These are phyloP conservation scores for Acorus calamus DNA, from an alignment of 106 monocot genomes.

Conservation along the genomic window DNA sequence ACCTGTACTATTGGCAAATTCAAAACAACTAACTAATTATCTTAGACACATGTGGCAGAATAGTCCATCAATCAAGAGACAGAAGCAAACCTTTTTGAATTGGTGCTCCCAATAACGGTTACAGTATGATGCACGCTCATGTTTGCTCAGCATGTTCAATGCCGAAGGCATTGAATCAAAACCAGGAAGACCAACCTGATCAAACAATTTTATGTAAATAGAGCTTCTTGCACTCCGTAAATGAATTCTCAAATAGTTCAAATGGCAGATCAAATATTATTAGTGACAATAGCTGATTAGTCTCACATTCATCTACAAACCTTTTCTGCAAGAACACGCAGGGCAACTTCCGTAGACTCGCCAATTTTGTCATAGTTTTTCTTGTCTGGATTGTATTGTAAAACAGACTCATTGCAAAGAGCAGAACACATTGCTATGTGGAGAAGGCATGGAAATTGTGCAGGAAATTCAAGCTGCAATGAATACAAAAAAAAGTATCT, in stretches of 20 bases:
- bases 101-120: constrained; percentile 97
- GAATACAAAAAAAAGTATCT: constrained; percentile 2
- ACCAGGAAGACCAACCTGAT: constrained; percentile 97
- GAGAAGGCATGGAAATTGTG: constrained; percentile 92
- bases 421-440: constrained; percentile 99
- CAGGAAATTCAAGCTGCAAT: constrained; percentile 88
- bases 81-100: constrained; percentile 75
- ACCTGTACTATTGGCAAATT: too few relatives aligned
- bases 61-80: neutral
- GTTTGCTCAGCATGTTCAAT: constrained; percentile 78
- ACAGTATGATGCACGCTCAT: constrained; percentile 95
- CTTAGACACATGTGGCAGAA: neutral
- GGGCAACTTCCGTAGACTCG: constrained; percentile 98
- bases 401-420: constrained; percentile 92
- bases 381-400: constrained; percentile 99
- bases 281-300: neutral
- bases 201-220: neutral
- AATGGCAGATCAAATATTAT: constrained; percentile 1
- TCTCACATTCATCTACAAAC: constrained; percentile 21
- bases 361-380: constrained; percentile 95
- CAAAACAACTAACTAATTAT: neutral
- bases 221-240: neutral
- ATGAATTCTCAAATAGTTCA: constrained; percentile 7
- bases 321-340: constrained; percentile 96
- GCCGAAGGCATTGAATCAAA: constrained; percentile 99